Base-by-base conservation (phyloP, 495 filamentous ascomycete genomes). In the Aspergillus sclerotioniger region DNA sequence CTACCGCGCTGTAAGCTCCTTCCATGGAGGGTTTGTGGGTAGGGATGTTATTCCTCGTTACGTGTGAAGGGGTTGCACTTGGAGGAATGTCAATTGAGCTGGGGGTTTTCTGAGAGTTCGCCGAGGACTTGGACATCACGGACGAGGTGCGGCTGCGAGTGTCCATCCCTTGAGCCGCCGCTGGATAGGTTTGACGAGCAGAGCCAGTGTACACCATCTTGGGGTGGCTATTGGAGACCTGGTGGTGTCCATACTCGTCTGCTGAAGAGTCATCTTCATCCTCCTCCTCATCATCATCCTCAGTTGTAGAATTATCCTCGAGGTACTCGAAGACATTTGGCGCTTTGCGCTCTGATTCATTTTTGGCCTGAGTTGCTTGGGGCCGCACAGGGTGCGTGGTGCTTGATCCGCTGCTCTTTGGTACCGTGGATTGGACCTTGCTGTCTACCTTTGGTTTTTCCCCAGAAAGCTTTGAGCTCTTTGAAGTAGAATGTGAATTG, bases 291-390 rank as follows among this genome's bases (percentile, higher is more conserved):
- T 25, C 25, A n/a, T 58, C 57, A 17, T 65, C 60, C 10, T 62
- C 60, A 16, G 67, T 60, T 2, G 66, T 65, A 21, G 66, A 66
- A 32, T 66, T 62, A 15, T 67, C 52, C 8, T 77, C 71, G 0
- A 79, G 66, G 29, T 71, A 79, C 46, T 79, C 68, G 59, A 79
- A 79, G 8, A 79, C 76, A 59, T 77, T 71, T 6, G 71, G 72
- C 15, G 61, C 53, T 20, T 64, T 69, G 20, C 63, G 66, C 13
- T 64, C 51, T 6, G 66, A 45, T 39, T 61, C 67, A 10, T 52
- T 17, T 49, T 66, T 69, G 21, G 50, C 51, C 54, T 56, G 57
- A 35, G 64, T 12, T 6, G 56, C 17, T 41, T 57, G 58, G 8
- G 57, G 43, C 58, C 66, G 54, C 51, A 43, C 49, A 45, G 25